phyloP scores from a whole-genome alignment of 2,329 filamentous ascomycete species.

The Cercospora sp. region DNA sequence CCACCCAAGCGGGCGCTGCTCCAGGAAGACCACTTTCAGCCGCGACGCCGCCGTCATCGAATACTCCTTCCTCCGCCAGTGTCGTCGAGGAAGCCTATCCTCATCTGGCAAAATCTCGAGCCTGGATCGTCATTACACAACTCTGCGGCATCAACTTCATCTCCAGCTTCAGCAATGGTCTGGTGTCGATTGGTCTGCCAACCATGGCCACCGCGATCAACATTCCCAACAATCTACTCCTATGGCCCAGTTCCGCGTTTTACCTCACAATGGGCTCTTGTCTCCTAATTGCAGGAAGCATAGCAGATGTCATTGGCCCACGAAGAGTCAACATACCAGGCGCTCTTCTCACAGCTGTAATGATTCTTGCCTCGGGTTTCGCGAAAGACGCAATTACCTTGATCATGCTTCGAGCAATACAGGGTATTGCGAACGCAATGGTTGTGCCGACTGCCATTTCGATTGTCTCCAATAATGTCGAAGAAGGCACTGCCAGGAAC shows the following conservation, averaged over 20 bases:
- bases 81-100: background rate
- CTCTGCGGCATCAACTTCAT: conserved; percentile 28
- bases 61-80: background rate
- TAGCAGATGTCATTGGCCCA: conserved; percentile 55
- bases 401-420: conserved; percentile 29
- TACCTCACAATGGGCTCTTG: conserved; percentile 52
- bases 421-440: conserved; percentile 27
- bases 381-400: conserved; percentile 37
- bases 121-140: conserved; percentile 24
- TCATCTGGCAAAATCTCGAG: conserved; percentile 18
- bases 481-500: conserved; percentile 51
- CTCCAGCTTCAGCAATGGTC: conserved; percentile 27
- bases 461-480: conserved; percentile 51
- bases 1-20: background rate
- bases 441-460: conserved; percentile 49
- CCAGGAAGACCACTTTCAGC: background rate
- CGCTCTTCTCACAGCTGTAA: conserved; percentile 35
- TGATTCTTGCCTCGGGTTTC: conserved; percentile 47
- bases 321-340: conserved; percentile 49
- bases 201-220: conserved; percentile 20
- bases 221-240: conserved; percentile 23
- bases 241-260: conserved; percentile 37
- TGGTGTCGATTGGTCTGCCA: conserved; percentile 27
- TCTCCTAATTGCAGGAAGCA: conserved; percentile 52
- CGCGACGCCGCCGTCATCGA: background rate